phyloP scores from a whole-genome alignment of 306 rosid species.

The Abrus precatorius region DNA sequence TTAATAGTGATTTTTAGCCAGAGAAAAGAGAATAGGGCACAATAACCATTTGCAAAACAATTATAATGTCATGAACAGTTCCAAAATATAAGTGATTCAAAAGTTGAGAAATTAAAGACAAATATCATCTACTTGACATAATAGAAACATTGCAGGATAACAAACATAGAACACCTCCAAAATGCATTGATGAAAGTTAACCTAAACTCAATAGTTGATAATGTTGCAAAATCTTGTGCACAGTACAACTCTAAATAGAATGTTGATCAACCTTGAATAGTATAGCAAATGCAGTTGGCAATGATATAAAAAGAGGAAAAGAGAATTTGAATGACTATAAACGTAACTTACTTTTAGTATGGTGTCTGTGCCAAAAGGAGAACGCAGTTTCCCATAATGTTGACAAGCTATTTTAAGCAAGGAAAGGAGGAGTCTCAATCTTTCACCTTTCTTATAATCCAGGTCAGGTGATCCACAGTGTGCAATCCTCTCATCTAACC shows the following conservation, averaged over 20 bases:
- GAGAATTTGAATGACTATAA: slow-evolving; percentile 5
- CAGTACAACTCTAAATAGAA: neutral
- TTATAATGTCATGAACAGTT: neutral
- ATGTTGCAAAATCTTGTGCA: slow-evolving; percentile 20
- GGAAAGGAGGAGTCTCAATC: slow-evolving; percentile 81
- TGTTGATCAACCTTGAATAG: slow-evolving; percentile 10
- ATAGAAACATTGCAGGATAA: neutral
- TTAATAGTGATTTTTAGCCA: slow-evolving; percentile 17
- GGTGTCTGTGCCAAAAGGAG: slow-evolving; percentile 85
- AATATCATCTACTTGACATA: slow-evolving; percentile 2
- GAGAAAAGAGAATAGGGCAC: slow-evolving; percentile 21
- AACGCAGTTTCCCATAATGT: slow-evolving; percentile 92
- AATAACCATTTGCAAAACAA: slow-evolving; percentile 7
- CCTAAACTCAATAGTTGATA: slow-evolving; percentile 1
- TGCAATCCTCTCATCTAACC: slow-evolving; percentile 93
- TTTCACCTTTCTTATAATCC: slow-evolving; percentile 78
- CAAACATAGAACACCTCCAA: slow-evolving; percentile 5
- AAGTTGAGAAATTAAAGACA: slow-evolving; percentile 22
- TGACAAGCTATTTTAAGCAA: slow-evolving; percentile 92
- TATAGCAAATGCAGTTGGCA: slow-evolving; percentile 13
- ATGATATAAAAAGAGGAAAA: neutral
- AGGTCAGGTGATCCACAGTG: slow-evolving; percentile 63
- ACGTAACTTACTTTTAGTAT: slow-evolving; percentile 64
- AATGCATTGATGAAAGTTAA: neutral
- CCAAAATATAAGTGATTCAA: slow-evolving; percentile 14